Evolutionary conservation across 306 rosid species (phyloP).

Genomic region (Casuarina equisetifolia): DNA sequence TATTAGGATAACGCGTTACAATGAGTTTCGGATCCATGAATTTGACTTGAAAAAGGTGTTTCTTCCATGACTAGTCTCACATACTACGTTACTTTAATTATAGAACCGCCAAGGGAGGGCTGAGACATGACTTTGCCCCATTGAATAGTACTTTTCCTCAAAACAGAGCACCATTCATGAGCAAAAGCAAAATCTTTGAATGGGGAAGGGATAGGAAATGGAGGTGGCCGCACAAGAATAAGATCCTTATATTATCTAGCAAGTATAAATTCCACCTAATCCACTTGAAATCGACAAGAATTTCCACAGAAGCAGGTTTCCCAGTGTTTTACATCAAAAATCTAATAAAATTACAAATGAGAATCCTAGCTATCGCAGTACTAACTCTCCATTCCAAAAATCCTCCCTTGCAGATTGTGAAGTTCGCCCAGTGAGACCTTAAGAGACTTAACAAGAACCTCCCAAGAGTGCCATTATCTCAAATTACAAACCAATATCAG

Average conservation of each 20-base stretch:
- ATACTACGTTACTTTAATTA: too few relatives aligned
- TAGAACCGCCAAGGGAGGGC: too few relatives aligned
- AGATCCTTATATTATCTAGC: slow-evolving; percentile 18
- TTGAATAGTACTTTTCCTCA: too few relatives aligned
- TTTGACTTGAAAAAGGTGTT: too few relatives aligned
- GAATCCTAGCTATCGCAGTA: slow-evolving; percentile 19
- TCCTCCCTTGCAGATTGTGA: slow-evolving; percentile 22
- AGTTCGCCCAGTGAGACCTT: slow-evolving; percentile 25
- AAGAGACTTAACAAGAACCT: slow-evolving; percentile 33
- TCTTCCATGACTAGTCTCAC: too few relatives aligned
- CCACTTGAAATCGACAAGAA: slow-evolving; percentile 12
- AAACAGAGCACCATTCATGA: background rate
- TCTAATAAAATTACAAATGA: slow-evolving; percentile 28
- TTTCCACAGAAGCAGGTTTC: slow-evolving; percentile 25
- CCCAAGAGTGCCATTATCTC: slow-evolving; percentile 43
- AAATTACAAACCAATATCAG: slow-evolving; percentile 24
- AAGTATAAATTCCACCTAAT: slow-evolving; percentile 18
- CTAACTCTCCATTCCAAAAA: slow-evolving; percentile 28
- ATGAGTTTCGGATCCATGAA: too few relatives aligned
- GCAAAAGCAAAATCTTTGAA: background rate
- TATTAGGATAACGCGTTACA: too few relatives aligned
- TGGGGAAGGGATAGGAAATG: background rate
- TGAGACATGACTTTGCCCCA: too few relatives aligned
- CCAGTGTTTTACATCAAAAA: slow-evolving; percentile 21
- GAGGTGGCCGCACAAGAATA: background rate